Evolutionary conservation across 2,329 filamentous ascomycete genomes (phyloP), one percentile per base, ranked within the genome.

Genomic region (Onygena corvina): DNA sequence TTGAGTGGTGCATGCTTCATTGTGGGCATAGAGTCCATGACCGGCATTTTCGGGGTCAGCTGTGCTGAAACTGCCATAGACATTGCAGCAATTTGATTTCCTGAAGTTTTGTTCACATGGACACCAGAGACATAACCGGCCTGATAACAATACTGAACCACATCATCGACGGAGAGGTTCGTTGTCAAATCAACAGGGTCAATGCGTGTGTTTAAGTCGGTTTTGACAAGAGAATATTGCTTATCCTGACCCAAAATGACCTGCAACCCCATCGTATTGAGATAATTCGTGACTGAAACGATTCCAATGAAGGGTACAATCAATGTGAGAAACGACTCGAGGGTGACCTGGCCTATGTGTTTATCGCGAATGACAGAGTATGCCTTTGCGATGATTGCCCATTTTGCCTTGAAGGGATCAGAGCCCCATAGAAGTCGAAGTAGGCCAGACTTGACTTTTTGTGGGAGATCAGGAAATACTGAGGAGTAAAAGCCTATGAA

Each of bases 351-450:
- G 18, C 64, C 60, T 53, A 71, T 71, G 56, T 73, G 71, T 38
- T 70, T 64, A 56, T 77, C 74, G 44, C 75, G 70, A 44, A 76
- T 65, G 52, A 70, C 67, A 27, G 75, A 77, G 66, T 76, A 79
- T 14, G 74, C 72, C 57, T 75, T 76, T 44, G 74, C 71, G 50
- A 77, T 60, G 52, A 78, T 62, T 44, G 66, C 66, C 74, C 74
- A 77, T 55, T 74, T 70, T 52, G 68, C 65, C 56, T 74, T 69
- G 63, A 70, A 71, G 42, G 64, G 66, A 54, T 78, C 75, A 30
- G 64, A 61, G 45, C 67, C 60, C 76, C 75, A 79, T 52, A 77
- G 64, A 25, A 61, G 58, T 18, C 66, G 70, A 52, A 79, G 60
- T 53, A 71, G 65, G 11, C 67, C 69, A 34, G 75, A 79, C 48